A percentile compares a stretch with the other conserved stretches of the same genome.
phyloP scores from a whole-genome alignment of 441 rosid species.

The Adansonia grandidieri region DNA sequence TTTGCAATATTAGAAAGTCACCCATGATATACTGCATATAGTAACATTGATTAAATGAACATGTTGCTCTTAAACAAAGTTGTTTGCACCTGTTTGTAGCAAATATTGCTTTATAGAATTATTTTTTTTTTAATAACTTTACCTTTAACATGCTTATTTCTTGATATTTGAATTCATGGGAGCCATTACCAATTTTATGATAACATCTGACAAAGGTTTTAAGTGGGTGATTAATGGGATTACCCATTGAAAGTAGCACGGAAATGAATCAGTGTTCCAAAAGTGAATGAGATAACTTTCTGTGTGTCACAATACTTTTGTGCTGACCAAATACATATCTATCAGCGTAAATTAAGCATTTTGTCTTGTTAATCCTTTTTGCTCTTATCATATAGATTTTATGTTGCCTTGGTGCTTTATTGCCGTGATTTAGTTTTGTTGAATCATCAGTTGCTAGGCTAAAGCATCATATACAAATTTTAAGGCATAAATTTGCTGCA shows the following conservation, averaged over 20 bases:
- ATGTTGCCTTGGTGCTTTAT: slow-evolving; percentile 7
- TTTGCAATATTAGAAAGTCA: neutral
- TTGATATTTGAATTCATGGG: slow-evolving; percentile 6
- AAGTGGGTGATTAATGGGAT: slow-evolving; percentile 12
- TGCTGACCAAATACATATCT: slow-evolving; percentile 15
- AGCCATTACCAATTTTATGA: slow-evolving; percentile 5
- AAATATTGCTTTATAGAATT: slow-evolving; percentile 9
- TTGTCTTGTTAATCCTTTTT: slow-evolving; percentile 16
- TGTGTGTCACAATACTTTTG: neutral
- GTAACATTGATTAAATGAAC: slow-evolving; percentile 2
- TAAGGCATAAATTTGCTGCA: slow-evolving; percentile 35
- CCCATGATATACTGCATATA: neutral
- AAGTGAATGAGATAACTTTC: slow-evolving; percentile 13
- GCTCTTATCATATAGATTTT: neutral
- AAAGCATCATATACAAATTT: slow-evolving; percentile 25
- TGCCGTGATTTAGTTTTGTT: slow-evolving; percentile 23
- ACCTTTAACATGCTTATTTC: slow-evolving; percentile 12
- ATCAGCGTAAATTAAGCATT: neutral
- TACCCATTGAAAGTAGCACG: slow-evolving; percentile 12
- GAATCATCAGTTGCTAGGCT: slow-evolving; percentile 26
- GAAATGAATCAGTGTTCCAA: slow-evolving; percentile 9
- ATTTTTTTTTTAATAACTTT: neutral
- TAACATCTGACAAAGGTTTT: slow-evolving; percentile 12
- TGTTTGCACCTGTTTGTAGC: neutral
- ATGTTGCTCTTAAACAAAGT: slow-evolving; percentile 2